Percentiles rank a stretch among this genome's conserved stretches.
These are phyloP conservation scores for Ogataea minuta DNA, from an alignment of 805 yeast genomes.

Conservation along the genomic window DNA sequence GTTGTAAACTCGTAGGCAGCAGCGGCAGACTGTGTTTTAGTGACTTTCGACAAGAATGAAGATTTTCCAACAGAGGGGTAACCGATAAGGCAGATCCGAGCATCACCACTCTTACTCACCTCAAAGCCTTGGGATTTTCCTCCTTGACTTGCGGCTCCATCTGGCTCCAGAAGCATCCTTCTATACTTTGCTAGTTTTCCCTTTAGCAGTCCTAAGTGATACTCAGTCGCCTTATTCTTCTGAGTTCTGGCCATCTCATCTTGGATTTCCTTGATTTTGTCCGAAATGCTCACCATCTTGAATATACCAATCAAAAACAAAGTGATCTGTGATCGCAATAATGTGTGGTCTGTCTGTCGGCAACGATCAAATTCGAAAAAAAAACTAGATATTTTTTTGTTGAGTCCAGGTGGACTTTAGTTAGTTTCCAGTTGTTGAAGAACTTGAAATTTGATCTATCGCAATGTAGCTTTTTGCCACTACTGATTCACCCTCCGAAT, in stretches of 20 bases:
- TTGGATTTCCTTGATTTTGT: slow-evolving; percentile 85
- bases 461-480: too few species aligned
- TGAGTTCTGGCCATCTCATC: slow-evolving; percentile 94
- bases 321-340: too few species aligned
- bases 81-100: slow-evolving; percentile 91
- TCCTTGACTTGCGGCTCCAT: slow-evolving; percentile 60
- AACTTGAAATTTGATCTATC: too few species aligned
- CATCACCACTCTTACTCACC: slow-evolving; percentile 94
- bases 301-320: not conserved
- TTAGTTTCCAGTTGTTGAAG: too few species aligned
- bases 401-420: too few species aligned
- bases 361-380: too few species aligned
- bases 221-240: slow-evolving; percentile 96
- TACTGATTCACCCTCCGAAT: too few species aligned
- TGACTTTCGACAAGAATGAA: slow-evolving; percentile 81
- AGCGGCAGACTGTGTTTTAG: slow-evolving; percentile 91
- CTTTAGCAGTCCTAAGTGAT: slow-evolving; percentile 89
- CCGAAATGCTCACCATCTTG: slow-evolving; percentile 40
- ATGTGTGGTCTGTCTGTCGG: too few species aligned
- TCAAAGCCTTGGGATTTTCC: slow-evolving; percentile 84
- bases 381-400: too few species aligned
- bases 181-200: slow-evolving; percentile 93
- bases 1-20: slow-evolving; percentile 97
- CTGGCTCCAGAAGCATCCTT: slow-evolving; percentile 88
- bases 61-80: slow-evolving; percentile 98